Percentiles rank a stretch among this genome's conserved stretches.
phyloP scores from a whole-genome alignment of 305 asterid genomes.

The Fraxinus dipetala region DNA sequence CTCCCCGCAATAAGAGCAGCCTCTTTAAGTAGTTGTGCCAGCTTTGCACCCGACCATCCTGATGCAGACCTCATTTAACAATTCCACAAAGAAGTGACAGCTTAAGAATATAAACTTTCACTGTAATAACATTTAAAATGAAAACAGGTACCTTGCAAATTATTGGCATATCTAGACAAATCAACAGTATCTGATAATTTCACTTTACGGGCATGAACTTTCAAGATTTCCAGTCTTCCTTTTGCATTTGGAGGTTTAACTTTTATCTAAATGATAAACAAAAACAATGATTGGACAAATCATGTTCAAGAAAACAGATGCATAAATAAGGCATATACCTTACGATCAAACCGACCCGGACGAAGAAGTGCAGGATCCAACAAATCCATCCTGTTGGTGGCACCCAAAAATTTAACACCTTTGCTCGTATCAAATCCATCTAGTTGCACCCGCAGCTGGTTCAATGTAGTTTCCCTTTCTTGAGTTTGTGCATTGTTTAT shows the following conservation, averaged over 20 bases:
- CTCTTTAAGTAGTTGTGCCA: constrained; percentile 97
- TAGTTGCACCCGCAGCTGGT: constrained; percentile 89
- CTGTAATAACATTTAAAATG: neutral
- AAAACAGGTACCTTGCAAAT: constrained; percentile 37
- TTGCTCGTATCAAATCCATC: constrained; percentile 98
- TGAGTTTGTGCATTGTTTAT: constrained; percentile 71
- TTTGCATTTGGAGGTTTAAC: constrained; percentile 48
- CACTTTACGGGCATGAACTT: constrained; percentile 47
- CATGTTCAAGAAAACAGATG: constrained; percentile 26
- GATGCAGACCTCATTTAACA: constrained; percentile 18
- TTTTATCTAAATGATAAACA: constrained; percentile 11
- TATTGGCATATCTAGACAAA: constrained; percentile 43
- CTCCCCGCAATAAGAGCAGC: constrained; percentile 98
- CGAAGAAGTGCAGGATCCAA: constrained; percentile 99
- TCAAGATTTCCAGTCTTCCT: constrained; percentile 47
- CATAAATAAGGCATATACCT: constrained; percentile 38
- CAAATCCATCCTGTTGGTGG: constrained; percentile 91
- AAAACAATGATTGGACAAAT: neutral
- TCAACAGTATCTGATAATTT: constrained; percentile 46
- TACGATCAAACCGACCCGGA: constrained; percentile 98
- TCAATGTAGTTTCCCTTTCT: constrained; percentile 94
- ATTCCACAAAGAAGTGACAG: neutral
- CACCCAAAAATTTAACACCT: constrained; percentile 95
- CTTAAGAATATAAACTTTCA: neutral
- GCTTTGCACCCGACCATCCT: constrained; percentile 97